A percentile compares a stretch with the other conserved stretches of the same genome.
Evolutionary conservation across 2,329 filamentous ascomycete species (phyloP).

Genomic region (Botryotinia narcissicola): DNA sequence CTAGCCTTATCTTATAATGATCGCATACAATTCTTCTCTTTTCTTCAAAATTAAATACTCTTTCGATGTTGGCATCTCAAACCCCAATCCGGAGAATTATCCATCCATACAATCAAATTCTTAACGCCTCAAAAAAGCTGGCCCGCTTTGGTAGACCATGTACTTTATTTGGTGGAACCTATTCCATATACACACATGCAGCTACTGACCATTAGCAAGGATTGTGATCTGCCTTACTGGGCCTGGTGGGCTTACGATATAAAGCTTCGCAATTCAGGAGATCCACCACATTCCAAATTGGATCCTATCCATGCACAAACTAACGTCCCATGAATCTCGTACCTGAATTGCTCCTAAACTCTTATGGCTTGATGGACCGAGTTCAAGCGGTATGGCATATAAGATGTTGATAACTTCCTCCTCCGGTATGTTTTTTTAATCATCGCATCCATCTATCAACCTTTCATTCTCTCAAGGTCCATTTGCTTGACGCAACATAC

Average conservation of each 20-base stretch:
- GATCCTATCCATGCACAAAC: neutral
- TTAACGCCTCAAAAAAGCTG: neutral
- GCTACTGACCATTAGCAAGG: neutral
- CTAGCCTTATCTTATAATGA: neutral
- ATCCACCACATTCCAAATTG: constrained; percentile 2
- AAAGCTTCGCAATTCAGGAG: neutral
- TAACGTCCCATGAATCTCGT: constrained; percentile 2
- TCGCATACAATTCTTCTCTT: neutral
- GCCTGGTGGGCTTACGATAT: neutral
- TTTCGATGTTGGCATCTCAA: neutral
- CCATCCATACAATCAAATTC: constrained; percentile 1
- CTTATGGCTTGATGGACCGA: neutral
- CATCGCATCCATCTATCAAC: neutral
- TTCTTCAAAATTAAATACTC: neutral
- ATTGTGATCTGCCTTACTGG: constrained; percentile 11
- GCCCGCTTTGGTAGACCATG: neutral
- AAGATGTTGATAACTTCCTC: neutral
- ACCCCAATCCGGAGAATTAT: neutral
- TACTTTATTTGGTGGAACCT: constrained; percentile 6
- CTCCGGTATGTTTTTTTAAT: neutral
- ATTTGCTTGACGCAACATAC: constrained; percentile 5
- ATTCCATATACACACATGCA: neutral
- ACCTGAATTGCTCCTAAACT: neutral
- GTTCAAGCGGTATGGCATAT: neutral
- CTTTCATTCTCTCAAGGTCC: constrained; percentile 9